phyloP scores from a whole-genome alignment of 1,284 basidiomycete genomes.

The Uromyces viciae-fabae region DNA sequence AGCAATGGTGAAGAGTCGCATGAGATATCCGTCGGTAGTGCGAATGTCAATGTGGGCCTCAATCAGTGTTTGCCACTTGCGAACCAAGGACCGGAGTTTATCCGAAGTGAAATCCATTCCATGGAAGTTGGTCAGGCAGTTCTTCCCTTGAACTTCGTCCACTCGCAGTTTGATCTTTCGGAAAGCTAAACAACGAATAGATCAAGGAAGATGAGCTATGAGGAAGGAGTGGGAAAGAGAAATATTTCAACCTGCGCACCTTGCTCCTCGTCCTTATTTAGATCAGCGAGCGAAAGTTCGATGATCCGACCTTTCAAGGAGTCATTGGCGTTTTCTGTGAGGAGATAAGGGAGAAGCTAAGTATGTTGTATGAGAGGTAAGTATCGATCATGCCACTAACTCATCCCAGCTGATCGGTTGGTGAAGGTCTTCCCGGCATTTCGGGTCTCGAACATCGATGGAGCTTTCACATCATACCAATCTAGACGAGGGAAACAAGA shows the following conservation, averaged over 20 bases:
- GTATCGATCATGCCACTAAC: too few species aligned
- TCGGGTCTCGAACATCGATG: slow-evolving; percentile 93
- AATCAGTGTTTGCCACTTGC: slow-evolving; percentile 99
- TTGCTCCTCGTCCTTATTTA: slow-evolving; percentile 99
- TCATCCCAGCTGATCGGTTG: slow-evolving; percentile 96
- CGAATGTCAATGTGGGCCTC: slow-evolving; percentile 98
- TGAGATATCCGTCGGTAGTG: slow-evolving; percentile 98
- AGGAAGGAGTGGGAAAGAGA: background rate
- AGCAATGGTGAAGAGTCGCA: slow-evolving; percentile 97
- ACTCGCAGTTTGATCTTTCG: slow-evolving; percentile 98
- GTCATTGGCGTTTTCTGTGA: slow-evolving; percentile 92
- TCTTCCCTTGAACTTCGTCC: slow-evolving; percentile 97
- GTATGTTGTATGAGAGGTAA: background rate
- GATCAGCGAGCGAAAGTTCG: slow-evolving; percentile 93
- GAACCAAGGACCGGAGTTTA: slow-evolving; percentile 98
- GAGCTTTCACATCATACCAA: slow-evolving; percentile 99
- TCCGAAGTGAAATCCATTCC: slow-evolving; percentile 99
- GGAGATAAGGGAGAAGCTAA: background rate
- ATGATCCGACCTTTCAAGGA: slow-evolving; percentile 95
- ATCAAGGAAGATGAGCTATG: background rate
- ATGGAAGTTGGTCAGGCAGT: slow-evolving; percentile 99
- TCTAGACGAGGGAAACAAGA: slow-evolving; percentile 67
- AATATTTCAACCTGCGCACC: background rate
- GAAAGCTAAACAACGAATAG: slow-evolving; percentile 63
- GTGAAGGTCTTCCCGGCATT: slow-evolving; percentile 98